Base-by-base conservation (phyloP, 192 early-diverging fungal genomes). In the Spizellomyces punctatus region DNA sequence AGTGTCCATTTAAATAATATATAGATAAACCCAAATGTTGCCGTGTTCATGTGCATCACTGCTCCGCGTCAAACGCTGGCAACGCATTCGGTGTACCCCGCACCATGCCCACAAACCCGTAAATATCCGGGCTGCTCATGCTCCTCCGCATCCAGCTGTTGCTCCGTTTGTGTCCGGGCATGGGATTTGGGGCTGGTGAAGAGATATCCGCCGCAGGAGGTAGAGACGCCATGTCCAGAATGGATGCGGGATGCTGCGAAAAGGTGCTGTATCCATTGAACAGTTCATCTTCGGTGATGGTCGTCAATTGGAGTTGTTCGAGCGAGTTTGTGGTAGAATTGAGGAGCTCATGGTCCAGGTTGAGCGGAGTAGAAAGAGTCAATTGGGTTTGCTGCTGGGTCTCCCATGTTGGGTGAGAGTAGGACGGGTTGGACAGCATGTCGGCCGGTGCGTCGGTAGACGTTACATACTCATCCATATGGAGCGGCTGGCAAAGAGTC, bases 121-220 rank as follows among this genome's bases (percentile, higher is more conserved):
- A 61, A 2, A 61, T 17, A 57, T 68, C 66, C n/a, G 66, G 66
- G 16, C 52, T 68, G 9, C 48, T 54, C 66, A 68, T 68, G 12
- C 48, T 54, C 50, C 66, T 45, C 6, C 64, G 9, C 5, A 19
- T 36, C 66, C 66, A 68, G 17, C 17, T 17, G 19, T 68, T 17
- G 10, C 41, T 36, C 14, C 66, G 19, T 21, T 45, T 19, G 56
- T 68, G 49, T 5, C 66, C 52, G 49, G 46, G 54, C 8, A 57
- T 6, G 22, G 42, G 50, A 54, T 12, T 54, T 4, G 50, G 1
- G 50, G 50, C 50, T 54, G 50, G 50, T 54, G 50, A 4, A 54
- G 14, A 19, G 50, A 19, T 54, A 54, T n/a, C 14, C 1, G 50
- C 17, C 17, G 50, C 17, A n/a, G 50, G 50, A 4, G 17, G 27